phyloP scores from a whole-genome alignment of 306 rosid genomes.

The Rosa rugosa region DNA sequence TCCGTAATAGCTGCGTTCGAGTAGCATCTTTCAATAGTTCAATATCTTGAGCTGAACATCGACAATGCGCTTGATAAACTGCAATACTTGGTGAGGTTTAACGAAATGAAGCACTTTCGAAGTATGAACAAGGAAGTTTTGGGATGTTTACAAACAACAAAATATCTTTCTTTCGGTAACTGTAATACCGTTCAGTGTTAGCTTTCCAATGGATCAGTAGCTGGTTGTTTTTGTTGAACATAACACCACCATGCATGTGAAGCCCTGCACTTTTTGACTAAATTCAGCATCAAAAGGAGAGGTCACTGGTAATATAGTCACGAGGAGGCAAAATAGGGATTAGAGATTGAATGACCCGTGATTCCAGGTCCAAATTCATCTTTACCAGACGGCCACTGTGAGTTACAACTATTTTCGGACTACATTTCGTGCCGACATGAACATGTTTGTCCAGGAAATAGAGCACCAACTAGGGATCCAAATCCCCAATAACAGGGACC shows the following conservation, averaged over 20 bases:
- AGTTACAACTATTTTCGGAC: not conserved
- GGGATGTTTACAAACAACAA: not conserved
- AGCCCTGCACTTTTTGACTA: conserved; percentile 34
- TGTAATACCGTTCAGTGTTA: not conserved
- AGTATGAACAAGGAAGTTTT: not conserved
- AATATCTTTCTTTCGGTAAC: not conserved
- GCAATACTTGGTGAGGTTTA: not conserved
- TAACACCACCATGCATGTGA: conserved; percentile 32
- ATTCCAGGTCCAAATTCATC: conserved; percentile 8
- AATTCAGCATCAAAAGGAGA: conserved; percentile 25
- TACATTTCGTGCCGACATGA: conserved; percentile 15
- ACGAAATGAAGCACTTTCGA: not conserved
- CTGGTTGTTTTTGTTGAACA: not conserved
- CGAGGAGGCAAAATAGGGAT: conserved; percentile 15
- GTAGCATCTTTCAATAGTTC: no score
- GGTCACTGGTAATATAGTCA: conserved; percentile 3
- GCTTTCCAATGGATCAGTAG: not conserved
- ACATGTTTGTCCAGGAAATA: not conserved
- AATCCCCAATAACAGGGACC: not conserved
- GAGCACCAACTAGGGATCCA: not conserved
- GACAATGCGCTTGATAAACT: not conserved
- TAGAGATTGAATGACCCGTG: conserved; percentile 34
- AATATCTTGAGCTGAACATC: not conserved
- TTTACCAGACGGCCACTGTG: conserved; percentile 7
- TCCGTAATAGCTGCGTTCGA: not conserved